A percentile compares a stretch with the other conserved stretches of the same genome.
Evolutionary conservation across 2,329 filamentous ascomycete species (phyloP).

Genomic region (Chrysoporthe austroafricana): DNA sequence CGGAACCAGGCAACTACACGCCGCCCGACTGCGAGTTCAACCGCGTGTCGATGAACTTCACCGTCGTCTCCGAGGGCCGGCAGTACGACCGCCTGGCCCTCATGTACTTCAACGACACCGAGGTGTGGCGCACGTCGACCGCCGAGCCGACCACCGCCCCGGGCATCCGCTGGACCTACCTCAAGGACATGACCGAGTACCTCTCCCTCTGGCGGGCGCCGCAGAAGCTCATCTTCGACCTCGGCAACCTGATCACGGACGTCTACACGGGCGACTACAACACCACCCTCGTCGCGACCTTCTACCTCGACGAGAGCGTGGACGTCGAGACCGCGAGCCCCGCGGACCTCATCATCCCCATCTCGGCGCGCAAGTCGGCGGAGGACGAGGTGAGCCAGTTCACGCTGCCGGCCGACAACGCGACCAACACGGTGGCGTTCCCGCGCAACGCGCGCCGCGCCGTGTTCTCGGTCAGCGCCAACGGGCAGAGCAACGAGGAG

Average conservation of each 20-base stretch:
- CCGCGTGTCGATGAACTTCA: conserved; percentile 75
- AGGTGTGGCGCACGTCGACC: conserved; percentile 84
- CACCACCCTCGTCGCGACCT: conserved; percentile 74
- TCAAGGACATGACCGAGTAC: conserved; percentile 79
- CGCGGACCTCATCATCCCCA: conserved; percentile 70
- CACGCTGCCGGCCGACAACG: conserved; percentile 64
- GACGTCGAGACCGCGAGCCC: conserved; percentile 45
- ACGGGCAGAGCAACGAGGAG: conserved; percentile 76
- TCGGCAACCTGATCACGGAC: conserved; percentile 72
- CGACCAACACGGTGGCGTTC: conserved; percentile 63
- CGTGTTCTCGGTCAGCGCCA: conserved; percentile 76
- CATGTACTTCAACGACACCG: conserved; percentile 76
- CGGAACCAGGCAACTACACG: conserved; percentile 58
- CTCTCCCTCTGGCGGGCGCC: conserved; percentile 67
- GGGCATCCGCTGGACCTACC: conserved; percentile 76
- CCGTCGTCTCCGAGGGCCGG: conserved; percentile 69
- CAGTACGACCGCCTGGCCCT: conserved; percentile 78
- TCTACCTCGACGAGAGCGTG: conserved; percentile 57
- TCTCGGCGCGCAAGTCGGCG: conserved; percentile 58
- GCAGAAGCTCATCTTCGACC: conserved; percentile 79
- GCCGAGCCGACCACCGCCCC: conserved; percentile 69
- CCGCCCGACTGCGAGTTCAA: conserved; percentile 75
- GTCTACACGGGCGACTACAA: conserved; percentile 76
- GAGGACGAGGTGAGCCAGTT: conserved; percentile 67
- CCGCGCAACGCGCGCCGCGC: conserved; percentile 71